Conservation (phyloP, 2,329 filamentous ascomycete species). For the Fusarium irregulare region DNA sequence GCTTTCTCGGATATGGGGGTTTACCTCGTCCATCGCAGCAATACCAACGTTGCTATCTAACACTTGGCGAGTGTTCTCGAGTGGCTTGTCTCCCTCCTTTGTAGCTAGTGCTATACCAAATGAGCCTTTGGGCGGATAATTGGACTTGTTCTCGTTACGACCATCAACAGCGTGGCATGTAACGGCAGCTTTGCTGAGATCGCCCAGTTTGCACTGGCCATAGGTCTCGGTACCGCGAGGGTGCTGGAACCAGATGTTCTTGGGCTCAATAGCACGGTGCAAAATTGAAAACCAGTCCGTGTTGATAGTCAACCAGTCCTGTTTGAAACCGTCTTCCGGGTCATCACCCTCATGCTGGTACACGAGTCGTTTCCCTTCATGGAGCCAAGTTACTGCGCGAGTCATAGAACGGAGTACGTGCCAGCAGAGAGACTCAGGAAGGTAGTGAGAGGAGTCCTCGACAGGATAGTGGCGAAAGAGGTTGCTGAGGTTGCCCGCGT, state of each 20-base stretch:
- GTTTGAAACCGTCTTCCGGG: background rate
- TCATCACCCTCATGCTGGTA: constrained; percentile 11
- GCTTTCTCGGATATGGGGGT: background rate
- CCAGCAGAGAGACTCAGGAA: constrained; percentile 67
- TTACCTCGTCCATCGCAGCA: constrained; percentile 25
- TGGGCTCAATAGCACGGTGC: constrained; percentile 59
- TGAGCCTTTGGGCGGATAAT: background rate
- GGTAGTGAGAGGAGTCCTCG: constrained; percentile 46
- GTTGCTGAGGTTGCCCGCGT: constrained; percentile 60
- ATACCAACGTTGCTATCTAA: constrained; percentile 2
- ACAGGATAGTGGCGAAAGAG: constrained; percentile 51
- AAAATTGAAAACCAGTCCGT: constrained; percentile 64
- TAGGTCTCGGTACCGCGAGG: constrained; percentile 62
- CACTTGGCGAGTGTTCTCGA: constrained; percentile 10
- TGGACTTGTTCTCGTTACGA: background rate
- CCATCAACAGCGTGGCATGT: constrained; percentile 50
- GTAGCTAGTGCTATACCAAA: constrained; percentile 24
- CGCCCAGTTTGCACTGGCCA: constrained; percentile 65
- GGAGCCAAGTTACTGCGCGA: constrained; percentile 63
- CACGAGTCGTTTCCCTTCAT: constrained; percentile 57
- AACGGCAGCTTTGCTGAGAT: constrained; percentile 56
- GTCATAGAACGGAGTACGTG: constrained; percentile 63
- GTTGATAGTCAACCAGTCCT: constrained; percentile 45
- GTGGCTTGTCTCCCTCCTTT: constrained; percentile 24
- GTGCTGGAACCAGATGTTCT: constrained; percentile 64